Base-by-base conservation (phyloP, 75 land plant genomes). In the Pinus albicaulis region DNA sequence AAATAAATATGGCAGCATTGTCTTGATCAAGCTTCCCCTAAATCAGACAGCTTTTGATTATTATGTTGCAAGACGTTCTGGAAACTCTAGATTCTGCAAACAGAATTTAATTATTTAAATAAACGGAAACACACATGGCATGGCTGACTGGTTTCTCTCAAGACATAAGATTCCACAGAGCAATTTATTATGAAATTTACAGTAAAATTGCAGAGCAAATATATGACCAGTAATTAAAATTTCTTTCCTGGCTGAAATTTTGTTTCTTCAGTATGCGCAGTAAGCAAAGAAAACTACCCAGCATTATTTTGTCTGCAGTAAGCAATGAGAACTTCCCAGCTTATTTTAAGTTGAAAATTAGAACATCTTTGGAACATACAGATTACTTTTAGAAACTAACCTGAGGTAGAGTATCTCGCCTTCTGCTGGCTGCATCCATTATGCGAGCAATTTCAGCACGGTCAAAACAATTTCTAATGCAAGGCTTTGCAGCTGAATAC, bases 361-460 rank as follows among this genome's bases (percentile, higher is more conserved):
- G n/a, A 62, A 16, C 25, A 76, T 41, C 28, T 66, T 19, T 34
- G 70, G 38, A 68, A 68, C 23, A 68, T 36, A 44, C 52, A 68
- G 24, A 38, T 10, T 68, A 68, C 52, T 68, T n/a, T 7, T 8
- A 68, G 5, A 23, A 19, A 75, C 80, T 68, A 57, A 90, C 98
- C 98, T 95, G 96, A 59, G 98, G 98, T 57, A 95, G 76, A 73
- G 94, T 92, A 79, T 95, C 98, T 80, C 94, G 87, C 66, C 79
- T 88, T 74, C 86, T 83, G 24, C 98, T 94, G 23, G 98, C 96
- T 66, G 98, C 98, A 93, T 85, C 90, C 98, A 95, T 95, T 5
- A 95, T 93, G 65, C 96, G 76, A 41, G 98, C 98, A 81, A 95
- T 92, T 83, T 95, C 98, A 84, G 96, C 98, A 80, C 98, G 92